These are phyloP conservation scores for Neurospora sp. DNA, from an alignment of 495 filamentous ascomycete genomes.

Conservation along the genomic window DNA sequence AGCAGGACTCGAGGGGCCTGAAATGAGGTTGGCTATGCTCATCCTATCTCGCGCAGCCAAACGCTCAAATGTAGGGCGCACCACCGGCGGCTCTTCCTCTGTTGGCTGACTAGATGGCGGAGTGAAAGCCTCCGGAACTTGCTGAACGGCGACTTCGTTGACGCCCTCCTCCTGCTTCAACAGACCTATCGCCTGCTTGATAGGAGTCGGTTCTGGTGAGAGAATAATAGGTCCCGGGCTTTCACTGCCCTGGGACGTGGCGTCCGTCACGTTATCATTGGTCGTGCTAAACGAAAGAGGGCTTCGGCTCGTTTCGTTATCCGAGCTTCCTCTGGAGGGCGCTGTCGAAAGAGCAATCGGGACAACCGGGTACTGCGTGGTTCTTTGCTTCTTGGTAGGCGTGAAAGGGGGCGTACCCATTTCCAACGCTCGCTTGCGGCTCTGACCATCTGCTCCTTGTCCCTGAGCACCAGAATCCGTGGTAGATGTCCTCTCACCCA, in stretches of 20 bases:
- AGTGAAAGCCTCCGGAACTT: constrained; percentile 3
- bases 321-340: constrained; percentile 18
- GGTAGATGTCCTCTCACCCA: constrained; percentile 20
- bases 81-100: not conserved
- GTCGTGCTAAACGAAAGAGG: constrained; percentile 13
- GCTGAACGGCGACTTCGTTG: constrained; percentile 4
- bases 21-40: not conserved
- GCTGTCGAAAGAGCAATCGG: constrained; percentile 13
- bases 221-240: constrained; percentile 21
- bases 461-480: constrained; percentile 3
- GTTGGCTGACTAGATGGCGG: not conserved
- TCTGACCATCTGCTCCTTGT: not conserved
- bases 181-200: constrained; percentile 12
- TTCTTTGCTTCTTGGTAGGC: constrained; percentile 33
- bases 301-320: constrained; percentile 6
- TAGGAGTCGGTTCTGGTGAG: constrained; percentile 29
- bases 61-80: constrained; percentile 9
- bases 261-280: constrained; percentile 26
- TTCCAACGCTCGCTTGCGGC: not conserved
- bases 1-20: not conserved
- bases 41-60: not conserved
- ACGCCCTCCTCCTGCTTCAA: constrained; percentile 22
- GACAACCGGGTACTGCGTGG: constrained; percentile 21
- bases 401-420: constrained; percentile 36
- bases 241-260: constrained; percentile 31